A percentile compares a stretch with the other conserved stretches of the same genome.
Evolutionary conservation across 352 stramenopile genomes (phyloP).

Genomic region (Globisporangium polare): DNA sequence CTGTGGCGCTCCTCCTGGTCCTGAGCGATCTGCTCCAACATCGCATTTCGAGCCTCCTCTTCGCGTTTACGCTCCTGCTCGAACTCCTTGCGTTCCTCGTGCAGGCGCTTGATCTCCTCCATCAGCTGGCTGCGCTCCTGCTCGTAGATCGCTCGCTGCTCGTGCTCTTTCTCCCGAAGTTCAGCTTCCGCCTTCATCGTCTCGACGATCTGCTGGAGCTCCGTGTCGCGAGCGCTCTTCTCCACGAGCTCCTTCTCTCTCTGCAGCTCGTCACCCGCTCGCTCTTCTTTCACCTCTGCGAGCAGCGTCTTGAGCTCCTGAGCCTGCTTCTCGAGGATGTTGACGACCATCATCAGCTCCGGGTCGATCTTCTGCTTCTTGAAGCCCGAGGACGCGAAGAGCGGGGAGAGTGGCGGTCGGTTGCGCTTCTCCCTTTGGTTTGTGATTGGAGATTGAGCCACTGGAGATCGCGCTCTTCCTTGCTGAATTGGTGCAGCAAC

Average conservation of each 20-base stretch:
- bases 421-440: not conserved
- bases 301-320: constrained; percentile 11
- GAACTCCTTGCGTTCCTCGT: not conserved
- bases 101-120: not conserved
- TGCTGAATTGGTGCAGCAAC: not conserved
- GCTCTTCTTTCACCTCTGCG: constrained; percentile 1
- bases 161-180: not conserved
- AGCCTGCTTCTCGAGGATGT: constrained; percentile 12
- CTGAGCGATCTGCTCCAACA: constrained; percentile 6
- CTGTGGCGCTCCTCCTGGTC: constrained; percentile 7
- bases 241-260: not conserved
- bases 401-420: not conserved
- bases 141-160: not conserved
- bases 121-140: not conserved
- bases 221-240: not conserved
- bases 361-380: constrained; percentile 10
- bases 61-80: not conserved
- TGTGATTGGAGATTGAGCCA: not conserved
- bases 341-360: constrained; percentile 10
- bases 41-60: not conserved
- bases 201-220: constrained; percentile 7
- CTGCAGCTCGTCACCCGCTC: not conserved
- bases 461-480: not conserved
- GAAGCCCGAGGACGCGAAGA: not conserved
- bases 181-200: not conserved